These are phyloP conservation scores for Paspalum notatum DNA, from an alignment of 176 grass and related monocot genomes.

Conservation along the genomic window DNA sequence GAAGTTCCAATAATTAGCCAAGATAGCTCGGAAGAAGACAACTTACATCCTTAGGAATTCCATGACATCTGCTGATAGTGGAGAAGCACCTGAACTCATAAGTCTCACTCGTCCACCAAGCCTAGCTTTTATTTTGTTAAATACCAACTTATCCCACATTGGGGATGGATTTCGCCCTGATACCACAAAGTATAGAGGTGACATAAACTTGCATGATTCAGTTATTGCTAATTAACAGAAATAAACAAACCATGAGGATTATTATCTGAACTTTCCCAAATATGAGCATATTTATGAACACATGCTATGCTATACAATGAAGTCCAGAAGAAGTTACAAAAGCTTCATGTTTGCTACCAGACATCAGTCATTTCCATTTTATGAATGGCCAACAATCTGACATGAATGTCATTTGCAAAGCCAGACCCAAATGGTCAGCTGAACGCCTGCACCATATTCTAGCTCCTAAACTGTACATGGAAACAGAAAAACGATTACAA, in stretches of 20 bases:
- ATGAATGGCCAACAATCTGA: neutral
- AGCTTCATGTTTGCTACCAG: no score
- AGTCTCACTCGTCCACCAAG: conserved; percentile 90
- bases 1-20: conserved; percentile 33
- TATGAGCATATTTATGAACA: conserved; percentile 3
- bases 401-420: neutral
- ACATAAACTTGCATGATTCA: no score
- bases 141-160: conserved; percentile 96
- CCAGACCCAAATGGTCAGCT: neutral
- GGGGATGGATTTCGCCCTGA: conserved; percentile 79
- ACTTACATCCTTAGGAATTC: conserved; percentile 94
- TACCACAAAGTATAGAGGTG: no score
- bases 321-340: conserved; percentile 3
- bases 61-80: conserved; percentile 87
- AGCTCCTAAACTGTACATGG: neutral
- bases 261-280: neutral
- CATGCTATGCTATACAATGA: neutral
- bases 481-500: neutral
- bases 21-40: conserved; percentile 29
- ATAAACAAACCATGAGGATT: conserved; percentile 22
- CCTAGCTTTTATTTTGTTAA: conserved; percentile 93
- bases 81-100: conserved; percentile 91
- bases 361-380: no score
- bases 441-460: conserved; percentile 27
- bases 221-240: conserved; percentile 19